These are phyloP conservation scores for Cyclostephanos tholiformis DNA, from an alignment of 108 stramenopile species.

Conservation along the genomic window DNA sequence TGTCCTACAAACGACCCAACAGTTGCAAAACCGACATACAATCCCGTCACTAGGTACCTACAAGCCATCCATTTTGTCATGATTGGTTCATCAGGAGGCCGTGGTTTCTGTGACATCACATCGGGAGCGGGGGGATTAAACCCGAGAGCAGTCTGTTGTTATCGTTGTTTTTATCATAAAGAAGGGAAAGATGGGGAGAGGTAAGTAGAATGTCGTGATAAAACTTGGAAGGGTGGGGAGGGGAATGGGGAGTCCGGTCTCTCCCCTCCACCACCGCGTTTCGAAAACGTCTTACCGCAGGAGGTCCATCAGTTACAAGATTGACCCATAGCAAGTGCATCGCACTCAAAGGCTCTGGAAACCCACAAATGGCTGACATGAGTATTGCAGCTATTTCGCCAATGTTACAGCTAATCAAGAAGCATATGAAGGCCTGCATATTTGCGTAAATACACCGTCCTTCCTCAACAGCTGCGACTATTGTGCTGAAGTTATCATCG, in stretches of 20 bases:
- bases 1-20: constrained; percentile 93
- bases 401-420: constrained; percentile 97
- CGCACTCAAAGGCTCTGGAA: constrained; percentile 96
- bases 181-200: no score
- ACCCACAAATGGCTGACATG: constrained; percentile 87
- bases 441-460: constrained; percentile 97
- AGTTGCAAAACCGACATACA: constrained; percentile 96
- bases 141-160: no score
- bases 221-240: no score
- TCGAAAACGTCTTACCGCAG: constrained; percentile 98
- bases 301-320: constrained; percentile 97
- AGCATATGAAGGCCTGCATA: constrained; percentile 97
- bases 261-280: no score
- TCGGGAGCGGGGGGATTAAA: constrained; percentile 97
- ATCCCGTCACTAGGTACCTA: constrained; percentile 91
- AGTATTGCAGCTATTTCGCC: constrained; percentile 97
- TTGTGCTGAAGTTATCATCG: constrained; percentile 98
- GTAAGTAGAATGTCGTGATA: no score
- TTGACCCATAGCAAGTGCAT: constrained; percentile 99
- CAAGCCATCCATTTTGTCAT: constrained; percentile 93
- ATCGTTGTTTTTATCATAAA: no score
- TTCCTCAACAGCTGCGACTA: constrained; percentile 96
- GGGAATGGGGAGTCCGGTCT: no score
- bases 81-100: constrained; percentile 93
- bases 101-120: constrained; percentile 88